Evolutionary conservation across 352 stramenopile species (phyloP).

Genomic region (Phytophthora tentaculata): DNA sequence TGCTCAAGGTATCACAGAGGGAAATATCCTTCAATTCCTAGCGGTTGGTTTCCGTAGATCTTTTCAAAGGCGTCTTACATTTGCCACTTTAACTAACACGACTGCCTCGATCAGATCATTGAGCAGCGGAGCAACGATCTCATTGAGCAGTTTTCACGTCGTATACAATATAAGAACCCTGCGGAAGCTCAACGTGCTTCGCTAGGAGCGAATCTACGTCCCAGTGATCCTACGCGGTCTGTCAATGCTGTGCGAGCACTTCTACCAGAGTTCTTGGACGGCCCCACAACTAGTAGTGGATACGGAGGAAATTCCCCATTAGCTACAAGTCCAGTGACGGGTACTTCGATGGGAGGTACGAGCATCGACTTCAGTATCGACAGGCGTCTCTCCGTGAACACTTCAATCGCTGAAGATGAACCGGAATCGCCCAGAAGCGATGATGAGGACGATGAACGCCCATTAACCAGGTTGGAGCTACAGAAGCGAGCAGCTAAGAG

Average conservation of each 20-base stretch:
- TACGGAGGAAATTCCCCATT: conserved; percentile 19
- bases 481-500: conserved; percentile 64
- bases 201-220: conserved; percentile 66
- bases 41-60: conserved; percentile 37
- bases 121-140: conserved; percentile 83
- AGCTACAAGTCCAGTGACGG: conserved; percentile 9
- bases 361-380: conserved; percentile 20
- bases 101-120: conserved; percentile 58
- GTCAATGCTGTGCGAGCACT: conserved; percentile 52
- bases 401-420: conserved; percentile 61
- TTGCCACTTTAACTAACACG: neutral
- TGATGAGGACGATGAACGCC: conserved; percentile 67
- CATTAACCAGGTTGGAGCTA: conserved; percentile 68
- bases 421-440: conserved; percentile 49
- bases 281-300: conserved; percentile 8
- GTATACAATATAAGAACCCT: conserved; percentile 75
- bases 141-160: conserved; percentile 77
- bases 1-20: conserved; percentile 79
- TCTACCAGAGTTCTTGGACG: conserved; percentile 46
- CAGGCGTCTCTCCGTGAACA: conserved; percentile 26
- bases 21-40: conserved; percentile 86
- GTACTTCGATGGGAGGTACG: neutral
- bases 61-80: neutral
- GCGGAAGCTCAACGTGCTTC: conserved; percentile 56
- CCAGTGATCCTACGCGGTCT: conserved; percentile 70